phyloP scores from a whole-genome alignment of 2,329 filamentous ascomycete species.

The Pyricularia grisea region DNA sequence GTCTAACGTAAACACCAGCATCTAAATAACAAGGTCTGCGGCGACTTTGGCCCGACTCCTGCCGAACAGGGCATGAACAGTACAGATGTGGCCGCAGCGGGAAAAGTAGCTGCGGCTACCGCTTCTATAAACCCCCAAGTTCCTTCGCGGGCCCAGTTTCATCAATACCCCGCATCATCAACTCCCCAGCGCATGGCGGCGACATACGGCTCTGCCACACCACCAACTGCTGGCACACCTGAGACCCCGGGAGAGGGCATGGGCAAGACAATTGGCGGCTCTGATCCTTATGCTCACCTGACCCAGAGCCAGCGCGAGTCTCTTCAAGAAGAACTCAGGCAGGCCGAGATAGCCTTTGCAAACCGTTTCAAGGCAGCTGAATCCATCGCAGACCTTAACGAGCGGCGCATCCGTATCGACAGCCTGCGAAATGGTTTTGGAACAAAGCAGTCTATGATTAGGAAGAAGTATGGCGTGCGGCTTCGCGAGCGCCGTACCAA shows the following conservation, averaged over 20 bases:
- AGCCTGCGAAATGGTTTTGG: slow-evolving; percentile 42
- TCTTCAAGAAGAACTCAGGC: slow-evolving; percentile 26
- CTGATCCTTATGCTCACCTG: slow-evolving; percentile 36
- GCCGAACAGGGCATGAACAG: slow-evolving; percentile 7
- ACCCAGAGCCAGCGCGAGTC: slow-evolving; percentile 17
- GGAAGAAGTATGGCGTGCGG: slow-evolving; percentile 48
- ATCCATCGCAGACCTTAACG: slow-evolving; percentile 22
- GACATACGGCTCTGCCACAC: slow-evolving; percentile 1
- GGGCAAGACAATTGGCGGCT: slow-evolving; percentile 10
- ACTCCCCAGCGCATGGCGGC: background rate
- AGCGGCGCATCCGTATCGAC: slow-evolving; percentile 22
- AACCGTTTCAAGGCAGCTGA: slow-evolving; percentile 32
- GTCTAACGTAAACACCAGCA: slow-evolving; percentile 22
- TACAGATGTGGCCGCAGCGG: no score
- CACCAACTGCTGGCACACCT: slow-evolving; percentile 7
- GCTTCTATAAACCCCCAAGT: no score
- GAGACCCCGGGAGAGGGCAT: background rate
- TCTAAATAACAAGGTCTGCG: slow-evolving; percentile 33
- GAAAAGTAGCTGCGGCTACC: no score
- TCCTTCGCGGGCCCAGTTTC: background rate
- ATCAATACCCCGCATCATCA: slow-evolving; percentile 1
- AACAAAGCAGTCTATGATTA: slow-evolving; percentile 45
- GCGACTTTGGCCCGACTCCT: slow-evolving; percentile 22
- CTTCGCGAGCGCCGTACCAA: slow-evolving; percentile 38
- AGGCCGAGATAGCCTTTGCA: slow-evolving; percentile 28